Conservation (phyloP, 2,329 filamentous ascomycete genomes). For the Talaromyces albobiverticillius region DNA sequence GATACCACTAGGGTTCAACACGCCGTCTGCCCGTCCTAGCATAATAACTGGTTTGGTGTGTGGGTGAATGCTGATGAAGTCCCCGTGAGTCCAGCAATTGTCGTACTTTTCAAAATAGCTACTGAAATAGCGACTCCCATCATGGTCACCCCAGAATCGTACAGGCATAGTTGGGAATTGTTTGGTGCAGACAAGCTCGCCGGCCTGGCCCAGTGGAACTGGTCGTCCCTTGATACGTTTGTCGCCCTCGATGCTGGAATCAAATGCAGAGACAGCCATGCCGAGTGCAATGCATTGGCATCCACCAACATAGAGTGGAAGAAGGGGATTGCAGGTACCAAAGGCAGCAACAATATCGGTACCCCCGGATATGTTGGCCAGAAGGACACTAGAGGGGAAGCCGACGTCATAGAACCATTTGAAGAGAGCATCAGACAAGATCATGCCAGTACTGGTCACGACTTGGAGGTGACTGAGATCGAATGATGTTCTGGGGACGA, state of each 20-base stretch:
- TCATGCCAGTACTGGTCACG: too few species aligned
- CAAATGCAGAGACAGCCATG: conserved; percentile 45
- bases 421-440: too few species aligned
- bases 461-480: too few species aligned
- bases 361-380: too few species aligned
- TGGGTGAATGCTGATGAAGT: conserved; percentile 12
- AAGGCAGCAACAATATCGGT: too few species aligned
- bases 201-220: conserved; percentile 33
- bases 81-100: conserved; percentile 19
- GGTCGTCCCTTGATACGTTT: conserved; percentile 25
- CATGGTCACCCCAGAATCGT: conserved; percentile 45
- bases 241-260: background rate
- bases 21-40: conserved; percentile 35
- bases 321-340: too few species aligned
- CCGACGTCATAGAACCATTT: too few species aligned
- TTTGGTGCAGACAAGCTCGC: conserved; percentile 46
- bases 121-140: conserved; percentile 39
- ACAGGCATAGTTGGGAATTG: conserved; percentile 49
- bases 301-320: conserved; percentile 36
- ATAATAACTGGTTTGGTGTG: background rate
- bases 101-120: conserved; percentile 47
- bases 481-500: background rate
- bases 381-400: too few species aligned
- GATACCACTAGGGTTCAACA: conserved; percentile 48
- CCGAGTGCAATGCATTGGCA: conserved; percentile 47